A percentile compares a stretch with the other conserved stretches of the same genome.
Conservation (phyloP, 2,329 filamentous ascomycete genomes). For the Teratosphaeria destructans region DNA sequence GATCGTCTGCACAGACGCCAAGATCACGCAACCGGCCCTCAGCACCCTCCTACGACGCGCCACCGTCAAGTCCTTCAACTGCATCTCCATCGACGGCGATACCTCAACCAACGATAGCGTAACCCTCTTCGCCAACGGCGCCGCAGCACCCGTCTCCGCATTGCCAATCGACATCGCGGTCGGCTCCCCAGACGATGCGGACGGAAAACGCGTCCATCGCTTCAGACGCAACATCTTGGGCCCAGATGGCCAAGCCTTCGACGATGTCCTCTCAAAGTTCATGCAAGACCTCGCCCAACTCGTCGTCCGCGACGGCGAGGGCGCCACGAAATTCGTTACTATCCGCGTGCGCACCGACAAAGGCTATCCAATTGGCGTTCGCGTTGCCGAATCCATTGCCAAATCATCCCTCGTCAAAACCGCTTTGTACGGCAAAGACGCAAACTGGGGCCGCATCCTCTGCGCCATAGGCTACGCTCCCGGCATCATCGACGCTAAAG, state of each 20-base stretch:
- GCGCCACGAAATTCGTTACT: slow-evolving; percentile 95
- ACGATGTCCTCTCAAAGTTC: slow-evolving; percentile 62
- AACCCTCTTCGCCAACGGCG: slow-evolving; percentile 88
- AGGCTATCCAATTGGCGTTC: slow-evolving; percentile 45
- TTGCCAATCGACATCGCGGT: not conserved
- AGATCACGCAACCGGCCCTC: slow-evolving; percentile 58
- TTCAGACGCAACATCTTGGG: not conserved
- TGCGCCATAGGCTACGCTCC: slow-evolving; percentile 81
- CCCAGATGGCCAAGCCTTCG: slow-evolving; percentile 56
- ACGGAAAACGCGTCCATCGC: too few species aligned
- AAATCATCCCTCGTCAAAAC: slow-evolving; percentile 93
- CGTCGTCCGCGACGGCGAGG: slow-evolving; percentile 90
- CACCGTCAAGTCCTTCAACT: slow-evolving; percentile 82
- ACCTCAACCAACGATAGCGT: slow-evolving; percentile 97
- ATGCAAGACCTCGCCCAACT: slow-evolving; percentile 79
- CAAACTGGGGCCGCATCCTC: slow-evolving; percentile 95
- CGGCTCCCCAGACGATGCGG: too few species aligned
- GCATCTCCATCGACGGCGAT: slow-evolving; percentile 93
- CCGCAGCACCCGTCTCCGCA: slow-evolving; percentile 40
- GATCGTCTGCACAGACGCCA: slow-evolving; percentile 83
- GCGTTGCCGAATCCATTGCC: slow-evolving; percentile 79
- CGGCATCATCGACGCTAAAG: slow-evolving; percentile 39
- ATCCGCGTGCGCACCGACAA: slow-evolving; percentile 53
- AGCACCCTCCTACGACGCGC: slow-evolving; percentile 61
- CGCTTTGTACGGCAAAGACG: slow-evolving; percentile 89